Conservation (phyloP, 441 rosid genomes). For the Gossypium schwendimanii region DNA sequence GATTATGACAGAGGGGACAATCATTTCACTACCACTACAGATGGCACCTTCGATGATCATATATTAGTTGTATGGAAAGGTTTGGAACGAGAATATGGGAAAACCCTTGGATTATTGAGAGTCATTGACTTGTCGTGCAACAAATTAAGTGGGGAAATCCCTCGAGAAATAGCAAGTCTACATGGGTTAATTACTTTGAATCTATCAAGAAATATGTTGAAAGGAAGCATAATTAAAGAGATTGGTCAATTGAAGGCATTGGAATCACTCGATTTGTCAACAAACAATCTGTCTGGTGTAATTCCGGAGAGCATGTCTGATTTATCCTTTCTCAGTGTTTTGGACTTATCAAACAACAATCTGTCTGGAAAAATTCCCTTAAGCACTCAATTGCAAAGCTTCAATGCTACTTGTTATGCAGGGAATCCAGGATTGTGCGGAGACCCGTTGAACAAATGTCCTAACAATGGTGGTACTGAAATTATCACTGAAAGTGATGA, state of each 20-base stretch:
- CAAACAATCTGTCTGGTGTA: not conserved
- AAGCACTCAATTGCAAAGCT: conserved; percentile 22
- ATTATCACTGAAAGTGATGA: too few relatives aligned
- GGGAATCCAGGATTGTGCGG: conserved; percentile 25
- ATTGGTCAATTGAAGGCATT: not conserved
- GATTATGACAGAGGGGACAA: too few relatives aligned
- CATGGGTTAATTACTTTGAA: conserved; percentile 13
- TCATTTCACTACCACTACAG: too few relatives aligned
- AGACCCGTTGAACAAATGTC: conserved; percentile 12
- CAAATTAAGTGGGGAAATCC: not conserved
- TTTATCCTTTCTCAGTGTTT: conserved; percentile 7
- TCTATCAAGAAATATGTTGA: conserved; percentile 8
- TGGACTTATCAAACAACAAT: not conserved
- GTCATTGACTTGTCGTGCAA: conserved; percentile 17
- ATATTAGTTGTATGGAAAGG: not conserved
- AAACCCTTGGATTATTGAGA: not conserved
- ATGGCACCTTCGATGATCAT: not conserved
- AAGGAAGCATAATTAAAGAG: not conserved
- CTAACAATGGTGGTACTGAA: not conserved
- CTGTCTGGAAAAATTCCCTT: conserved; percentile 24
- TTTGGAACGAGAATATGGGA: not conserved
- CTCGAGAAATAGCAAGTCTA: not conserved
- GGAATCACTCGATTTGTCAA: not conserved
- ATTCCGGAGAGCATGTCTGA: conserved; percentile 12
- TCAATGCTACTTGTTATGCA: not conserved